These are phyloP conservation scores for Ophiostoma ulmi DNA, from an alignment of 2,329 filamentous ascomycete genomes.

Conservation along the genomic window DNA sequence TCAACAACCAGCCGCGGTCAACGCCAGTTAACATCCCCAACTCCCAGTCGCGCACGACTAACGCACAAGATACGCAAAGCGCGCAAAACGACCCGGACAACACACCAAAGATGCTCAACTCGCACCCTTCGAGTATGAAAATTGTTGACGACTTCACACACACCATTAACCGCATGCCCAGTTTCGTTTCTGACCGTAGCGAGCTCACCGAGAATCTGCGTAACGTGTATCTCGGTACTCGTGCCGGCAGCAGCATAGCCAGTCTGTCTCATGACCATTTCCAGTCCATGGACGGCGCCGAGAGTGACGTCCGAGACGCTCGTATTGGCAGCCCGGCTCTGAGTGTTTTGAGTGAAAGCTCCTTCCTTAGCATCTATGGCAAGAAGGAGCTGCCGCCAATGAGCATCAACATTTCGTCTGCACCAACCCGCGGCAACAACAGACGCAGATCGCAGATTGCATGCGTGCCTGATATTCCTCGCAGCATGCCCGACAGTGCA, in stretches of 20 bases:
- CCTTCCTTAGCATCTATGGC: constrained; percentile 61
- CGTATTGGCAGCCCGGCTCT: constrained; percentile 54
- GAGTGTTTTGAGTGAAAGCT: constrained; percentile 63
- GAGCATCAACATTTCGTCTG: constrained; percentile 10
- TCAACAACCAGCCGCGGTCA: neutral
- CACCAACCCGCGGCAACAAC: neutral
- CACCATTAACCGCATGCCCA: constrained; percentile 54
- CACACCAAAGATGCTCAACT: constrained; percentile 20
- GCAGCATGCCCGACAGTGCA: constrained; percentile 12
- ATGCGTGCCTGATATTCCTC: constrained; percentile 23
- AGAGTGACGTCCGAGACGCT: constrained; percentile 31
- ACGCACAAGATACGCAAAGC: neutral
- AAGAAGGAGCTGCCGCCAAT: constrained; percentile 33
- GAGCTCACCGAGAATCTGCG: constrained; percentile 57
- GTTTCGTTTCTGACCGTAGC: constrained; percentile 57
- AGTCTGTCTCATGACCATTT: constrained; percentile 42
- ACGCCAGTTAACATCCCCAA: neutral
- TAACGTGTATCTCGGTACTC: constrained; percentile 51
- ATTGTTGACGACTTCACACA: constrained; percentile 33
- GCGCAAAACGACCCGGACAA: constrained; percentile 2
- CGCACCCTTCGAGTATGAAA: constrained; percentile 22
- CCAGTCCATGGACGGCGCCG: constrained; percentile 40
- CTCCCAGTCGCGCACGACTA: neutral
- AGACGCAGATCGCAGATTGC: constrained; percentile 19
- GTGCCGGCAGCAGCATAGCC: constrained; percentile 45